These are phyloP conservation scores for Dactylellina cionopaga DNA, from an alignment of 2,329 filamentous ascomycete species.

Conservation along the genomic window DNA sequence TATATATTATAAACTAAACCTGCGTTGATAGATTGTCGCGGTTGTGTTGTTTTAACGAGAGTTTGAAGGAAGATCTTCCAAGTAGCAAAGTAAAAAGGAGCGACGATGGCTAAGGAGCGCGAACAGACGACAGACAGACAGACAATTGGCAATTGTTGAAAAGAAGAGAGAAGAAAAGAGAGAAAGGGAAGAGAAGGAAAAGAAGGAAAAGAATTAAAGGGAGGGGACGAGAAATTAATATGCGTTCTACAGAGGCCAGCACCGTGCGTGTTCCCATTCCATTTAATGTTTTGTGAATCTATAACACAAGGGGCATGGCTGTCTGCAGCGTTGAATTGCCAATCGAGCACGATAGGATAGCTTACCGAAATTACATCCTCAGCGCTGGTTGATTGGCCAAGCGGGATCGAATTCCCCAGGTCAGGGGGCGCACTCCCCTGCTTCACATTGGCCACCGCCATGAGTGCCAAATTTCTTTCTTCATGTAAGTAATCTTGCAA, in stretches of 20 bases:
- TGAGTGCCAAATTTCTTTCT: conserved; percentile 13
- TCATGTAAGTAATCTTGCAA: too few species aligned
- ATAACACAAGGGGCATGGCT: conserved; percentile 12
- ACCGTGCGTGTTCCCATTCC: not conserved
- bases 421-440: conserved; percentile 20
- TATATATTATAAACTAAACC: too few species aligned
- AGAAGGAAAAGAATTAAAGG: too few species aligned
- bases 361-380: conserved; percentile 47
- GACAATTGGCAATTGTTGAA: conserved; percentile 15
- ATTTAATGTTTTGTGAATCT: not conserved
- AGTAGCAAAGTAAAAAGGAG: conserved; percentile 4
- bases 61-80: conserved; percentile 36
- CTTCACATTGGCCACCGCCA: conserved; percentile 9
- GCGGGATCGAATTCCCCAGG: conserved; percentile 22
- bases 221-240: conserved; percentile 39
- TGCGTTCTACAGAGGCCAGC: conserved; percentile 16
- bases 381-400: conserved; percentile 28
- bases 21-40: conserved; percentile 26
- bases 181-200: conserved; percentile 11
- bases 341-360: conserved; percentile 22
- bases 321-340: not conserved
- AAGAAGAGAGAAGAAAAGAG: not conserved
- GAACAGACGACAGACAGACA: conserved; percentile 6
- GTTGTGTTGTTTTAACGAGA: conserved; percentile 32
- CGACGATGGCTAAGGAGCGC: not conserved